Evolutionary conservation across 179 eudicot species (phyloP).

Genomic region (Silene vulgaris): DNA sequence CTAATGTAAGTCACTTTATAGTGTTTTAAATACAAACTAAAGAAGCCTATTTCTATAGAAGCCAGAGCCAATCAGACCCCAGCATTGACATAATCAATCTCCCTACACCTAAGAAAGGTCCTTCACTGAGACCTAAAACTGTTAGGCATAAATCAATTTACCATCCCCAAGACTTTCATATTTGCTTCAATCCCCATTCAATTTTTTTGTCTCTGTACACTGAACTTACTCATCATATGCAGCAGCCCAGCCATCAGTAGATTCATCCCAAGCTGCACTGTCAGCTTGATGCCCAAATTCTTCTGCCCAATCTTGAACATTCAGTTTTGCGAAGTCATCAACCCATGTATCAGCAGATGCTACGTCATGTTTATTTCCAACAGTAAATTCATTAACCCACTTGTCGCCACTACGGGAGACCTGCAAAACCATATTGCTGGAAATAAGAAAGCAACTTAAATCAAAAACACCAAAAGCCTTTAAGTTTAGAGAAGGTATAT

Average conservation of each 20-base stretch:
- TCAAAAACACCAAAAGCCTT: background rate
- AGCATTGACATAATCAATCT: constrained; percentile 1
- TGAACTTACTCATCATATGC: constrained; percentile 91
- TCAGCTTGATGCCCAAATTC: constrained; percentile 82
- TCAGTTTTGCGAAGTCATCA: constrained; percentile 73
- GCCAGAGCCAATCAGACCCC: background rate
- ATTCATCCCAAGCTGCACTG: constrained; percentile 55
- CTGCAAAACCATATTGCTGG: constrained; percentile 35
- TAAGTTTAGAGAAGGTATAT: background rate
- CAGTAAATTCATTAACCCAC: constrained; percentile 76
- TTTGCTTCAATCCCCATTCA: background rate
- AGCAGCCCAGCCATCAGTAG: constrained; percentile 68
- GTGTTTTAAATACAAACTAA: background rate
- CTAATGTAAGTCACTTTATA: background rate
- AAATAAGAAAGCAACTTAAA: background rate
- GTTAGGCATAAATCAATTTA: background rate
- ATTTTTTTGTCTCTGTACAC: background rate
- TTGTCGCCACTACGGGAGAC: constrained; percentile 47
- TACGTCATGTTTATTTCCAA: constrained; percentile 48
- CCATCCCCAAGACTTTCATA: background rate
- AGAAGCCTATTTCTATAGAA: background rate
- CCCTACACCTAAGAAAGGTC: background rate
- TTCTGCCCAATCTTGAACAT: constrained; percentile 89
- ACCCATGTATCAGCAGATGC: constrained; percentile 73
- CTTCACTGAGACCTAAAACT: background rate